Evolutionary conservation across 805 yeast species (phyloP), one percentile per base, ranked within the genome.

Genomic region (Nakazawaea ambrosiae): DNA sequence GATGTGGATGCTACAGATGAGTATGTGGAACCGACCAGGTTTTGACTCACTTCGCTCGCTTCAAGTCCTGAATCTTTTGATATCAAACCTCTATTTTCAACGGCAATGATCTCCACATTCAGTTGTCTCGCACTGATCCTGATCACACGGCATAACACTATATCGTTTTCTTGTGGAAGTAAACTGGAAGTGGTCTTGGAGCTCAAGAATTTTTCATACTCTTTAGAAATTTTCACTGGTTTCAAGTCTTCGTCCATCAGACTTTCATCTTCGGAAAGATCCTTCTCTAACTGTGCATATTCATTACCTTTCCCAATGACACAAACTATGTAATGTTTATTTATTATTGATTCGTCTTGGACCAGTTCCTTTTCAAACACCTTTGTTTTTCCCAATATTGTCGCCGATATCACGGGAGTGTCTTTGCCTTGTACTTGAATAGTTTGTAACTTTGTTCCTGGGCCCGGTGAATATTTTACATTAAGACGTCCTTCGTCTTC

Each of bases 81-180:
- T 5, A 65, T 51, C 14, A 52, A 78, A 0, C 72, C 80, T 27
- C 74, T 50, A 22, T 40, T 45, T 24, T 56, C 57, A 25, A 57
- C 50, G 12, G 70, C 60, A 20, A 74, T 45, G 14, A 92, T 84
- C 47, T 88, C 96, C 30, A 86, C 81, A 49, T 69, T 69, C 2
- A 88, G 95, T 55, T 89, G 89, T 40, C 71, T 74, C 28, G 67
- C 60, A 7, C 78, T 70, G 27, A 89, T 68, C 47, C 79, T 73
- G 19, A 80, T 75, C 18, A 92, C 82, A 38, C 78, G 68, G 1
- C 86, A 86, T 16, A 90, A 61, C 2, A 92, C 96, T 18, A 79
- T 57, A 55, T 90, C 96, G 20, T 84, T 82, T 45, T 86, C 96
- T 44, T 77, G 74, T 6, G 97, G 97, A 38, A 89, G 59, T 43